Base-by-base conservation (phyloP, 768 basidiomycete species). In the Amanita exitialis region DNA sequence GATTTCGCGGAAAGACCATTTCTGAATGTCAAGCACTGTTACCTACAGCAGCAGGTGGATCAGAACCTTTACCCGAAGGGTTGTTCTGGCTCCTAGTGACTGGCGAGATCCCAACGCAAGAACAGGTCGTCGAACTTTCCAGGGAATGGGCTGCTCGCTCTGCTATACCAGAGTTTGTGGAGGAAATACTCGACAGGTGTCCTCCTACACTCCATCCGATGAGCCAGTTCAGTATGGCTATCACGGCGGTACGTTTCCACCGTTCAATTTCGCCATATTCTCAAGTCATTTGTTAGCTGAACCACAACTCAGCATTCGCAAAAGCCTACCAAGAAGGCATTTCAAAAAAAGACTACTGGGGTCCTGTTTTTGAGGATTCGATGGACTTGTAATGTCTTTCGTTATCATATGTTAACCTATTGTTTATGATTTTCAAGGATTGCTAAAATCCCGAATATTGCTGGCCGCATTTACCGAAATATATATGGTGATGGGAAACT, bases 271-370 rank as follows among this genome's bases (percentile, higher is more conserved):
- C 15, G 46, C 0, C 27, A 44, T 42, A 54, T 55, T 44, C 36
- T 37, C 18, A 23, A 48, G 4, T 32, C 35, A 18, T 58, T 45
- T 54, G 49, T 25, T 57, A 88, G 86, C 75, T 91, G 28, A 91
- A 90, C 76, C 94, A 97, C 68, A 84, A 96, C 68, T 97, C 95
- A 5, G 89, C 90, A 27, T 98, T 98, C 63, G 92, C 94, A 51
- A 89, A 91, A 66, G 90, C 91, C 3, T 98, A 98, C 70, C 83
- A 87, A 51, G 76, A 90, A 58, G 95, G 95, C 53, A 77, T 92
- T 57, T 80, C 83, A 61, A 98, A 98, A 76, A 86, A 84, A 68
- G 92, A 97, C 44, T 98, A 98, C 77, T 98, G 95, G 95, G 82
- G 86, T 55, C 88, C 92, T 49, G 86, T 83, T 47, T 93, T 90